Conservation (phyloP, 2,329 filamentous ascomycete species). For the Thelonectria discophora region DNA sequence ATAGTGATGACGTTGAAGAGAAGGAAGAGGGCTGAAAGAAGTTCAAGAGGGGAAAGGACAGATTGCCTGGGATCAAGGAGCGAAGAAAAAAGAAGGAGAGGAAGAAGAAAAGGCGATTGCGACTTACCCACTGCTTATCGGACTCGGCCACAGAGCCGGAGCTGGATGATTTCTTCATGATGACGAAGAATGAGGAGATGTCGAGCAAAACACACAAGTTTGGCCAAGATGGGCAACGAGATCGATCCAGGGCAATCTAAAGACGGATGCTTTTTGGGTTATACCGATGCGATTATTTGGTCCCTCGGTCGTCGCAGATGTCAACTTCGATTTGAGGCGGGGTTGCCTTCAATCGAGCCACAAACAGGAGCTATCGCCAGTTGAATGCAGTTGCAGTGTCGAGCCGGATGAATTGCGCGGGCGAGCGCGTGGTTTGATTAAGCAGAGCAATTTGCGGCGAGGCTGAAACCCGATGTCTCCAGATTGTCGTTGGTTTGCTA, state of each 20-base stretch:
- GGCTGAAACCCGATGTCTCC: background rate
- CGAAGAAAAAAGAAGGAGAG: constrained; percentile 19
- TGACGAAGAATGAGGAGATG: constrained; percentile 17
- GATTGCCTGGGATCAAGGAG: constrained; percentile 23
- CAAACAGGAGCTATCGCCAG: background rate
- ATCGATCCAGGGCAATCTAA: constrained; percentile 7
- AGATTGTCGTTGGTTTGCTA: background rate
- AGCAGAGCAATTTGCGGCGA: constrained; percentile 6
- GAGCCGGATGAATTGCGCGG: background rate
- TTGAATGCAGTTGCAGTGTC: background rate
- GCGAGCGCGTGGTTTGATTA: too few species aligned
- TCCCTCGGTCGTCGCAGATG: background rate
- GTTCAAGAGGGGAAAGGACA: constrained; percentile 23
- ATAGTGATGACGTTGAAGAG: constrained; percentile 35
- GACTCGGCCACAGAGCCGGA: constrained; percentile 16
- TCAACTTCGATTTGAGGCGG: constrained; percentile 7
- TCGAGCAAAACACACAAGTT: constrained; percentile 8
- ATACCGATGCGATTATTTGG: background rate
- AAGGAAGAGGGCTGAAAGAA: constrained; percentile 17
- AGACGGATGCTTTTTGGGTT: background rate
- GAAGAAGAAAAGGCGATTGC: background rate
- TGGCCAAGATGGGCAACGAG: background rate
- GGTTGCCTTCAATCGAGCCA: constrained; percentile 2
- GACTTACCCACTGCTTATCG: constrained; percentile 62
- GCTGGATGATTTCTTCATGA: constrained; percentile 36